phyloP scores from a whole-genome alignment of 176 grass and related monocot species.

The Themeda triandra region DNA sequence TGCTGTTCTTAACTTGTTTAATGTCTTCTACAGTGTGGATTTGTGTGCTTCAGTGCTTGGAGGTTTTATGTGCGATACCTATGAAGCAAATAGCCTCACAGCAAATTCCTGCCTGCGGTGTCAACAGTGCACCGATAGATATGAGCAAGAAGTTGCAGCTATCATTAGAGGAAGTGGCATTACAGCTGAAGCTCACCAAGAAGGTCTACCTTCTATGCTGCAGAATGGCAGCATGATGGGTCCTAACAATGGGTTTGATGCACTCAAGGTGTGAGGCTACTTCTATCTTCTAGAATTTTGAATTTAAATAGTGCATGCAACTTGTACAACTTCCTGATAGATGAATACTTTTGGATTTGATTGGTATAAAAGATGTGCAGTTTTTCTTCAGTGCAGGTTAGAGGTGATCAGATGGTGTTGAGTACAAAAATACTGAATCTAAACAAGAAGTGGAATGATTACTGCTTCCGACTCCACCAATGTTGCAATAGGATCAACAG shows the following conservation, averaged over 20 bases:
- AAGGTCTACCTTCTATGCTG: conserved; percentile 53
- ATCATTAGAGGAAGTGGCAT: conserved; percentile 52
- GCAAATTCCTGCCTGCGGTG: conserved; percentile 44
- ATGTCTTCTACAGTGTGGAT: neutral
- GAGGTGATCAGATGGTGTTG: conserved; percentile 67
- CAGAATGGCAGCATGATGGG: conserved; percentile 48
- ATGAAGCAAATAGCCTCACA: conserved; percentile 27
- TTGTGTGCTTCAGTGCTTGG: conserved; percentile 32
- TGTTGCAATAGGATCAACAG: conserved; percentile 34
- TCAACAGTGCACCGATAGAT: conserved; percentile 71
- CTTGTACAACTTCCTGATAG: neutral
- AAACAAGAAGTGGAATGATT: conserved; percentile 77
- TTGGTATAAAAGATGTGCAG: conserved; percentile 55
- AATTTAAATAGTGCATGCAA: neutral
- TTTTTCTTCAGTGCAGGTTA: conserved; percentile 82
- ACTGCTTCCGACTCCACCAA: conserved; percentile 51
- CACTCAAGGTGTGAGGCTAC: conserved; percentile 64
- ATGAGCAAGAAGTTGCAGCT: conserved; percentile 72
- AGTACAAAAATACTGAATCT: conserved; percentile 68
- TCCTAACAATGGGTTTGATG: conserved; percentile 55
- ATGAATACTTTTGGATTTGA: conserved; percentile 17
- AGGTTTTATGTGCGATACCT: conserved; percentile 41
- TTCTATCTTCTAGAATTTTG: conserved; percentile 13
- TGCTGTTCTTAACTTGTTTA: conserved; percentile 17
- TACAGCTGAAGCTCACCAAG: conserved; percentile 43